phyloP scores from a whole-genome alignment of 768 basidiomycete species.

The Brasilioporus rufonigricans region DNA sequence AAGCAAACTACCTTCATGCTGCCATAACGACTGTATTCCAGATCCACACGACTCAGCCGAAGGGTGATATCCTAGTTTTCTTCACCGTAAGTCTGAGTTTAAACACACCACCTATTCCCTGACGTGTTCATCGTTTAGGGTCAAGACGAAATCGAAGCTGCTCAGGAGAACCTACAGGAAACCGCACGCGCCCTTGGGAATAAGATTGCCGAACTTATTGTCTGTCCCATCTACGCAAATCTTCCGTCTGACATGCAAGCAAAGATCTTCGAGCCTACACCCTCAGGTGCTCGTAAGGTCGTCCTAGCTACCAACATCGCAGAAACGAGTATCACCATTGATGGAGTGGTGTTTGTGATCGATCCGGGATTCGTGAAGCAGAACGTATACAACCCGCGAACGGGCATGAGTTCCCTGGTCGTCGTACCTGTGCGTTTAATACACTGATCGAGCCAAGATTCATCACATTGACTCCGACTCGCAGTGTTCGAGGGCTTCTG shows the following conservation, averaged over 20 bases:
- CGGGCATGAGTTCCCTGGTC: constrained; percentile 95
- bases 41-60: constrained; percentile 97
- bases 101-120: not conserved
- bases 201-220: constrained; percentile 90
- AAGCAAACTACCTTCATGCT: constrained; percentile 98
- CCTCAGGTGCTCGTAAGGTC: constrained; percentile 93
- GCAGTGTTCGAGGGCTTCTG: constrained; percentile 95
- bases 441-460: not conserved
- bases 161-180: constrained; percentile 94
- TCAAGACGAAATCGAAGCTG: constrained; percentile 98
- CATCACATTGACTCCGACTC: not conserved
- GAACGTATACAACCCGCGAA: constrained; percentile 97
- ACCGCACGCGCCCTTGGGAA: constrained; percentile 93
- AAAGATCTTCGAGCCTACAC: constrained; percentile 99
- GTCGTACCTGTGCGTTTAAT: constrained; percentile 83
- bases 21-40: constrained; percentile 99
- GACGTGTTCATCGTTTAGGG: constrained; percentile 44
- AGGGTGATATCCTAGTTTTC: constrained; percentile 97
- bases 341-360: constrained; percentile 98
- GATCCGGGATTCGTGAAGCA: constrained; percentile 99
- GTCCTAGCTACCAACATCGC: constrained; percentile 99
- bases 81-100: constrained; percentile 63
- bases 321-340: constrained; percentile 99
- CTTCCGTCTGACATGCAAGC: constrained; percentile 99
- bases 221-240: constrained; percentile 98